These are phyloP conservation scores for Sophora flavescens DNA, from an alignment of 306 rosid species.

Conservation along the genomic window DNA sequence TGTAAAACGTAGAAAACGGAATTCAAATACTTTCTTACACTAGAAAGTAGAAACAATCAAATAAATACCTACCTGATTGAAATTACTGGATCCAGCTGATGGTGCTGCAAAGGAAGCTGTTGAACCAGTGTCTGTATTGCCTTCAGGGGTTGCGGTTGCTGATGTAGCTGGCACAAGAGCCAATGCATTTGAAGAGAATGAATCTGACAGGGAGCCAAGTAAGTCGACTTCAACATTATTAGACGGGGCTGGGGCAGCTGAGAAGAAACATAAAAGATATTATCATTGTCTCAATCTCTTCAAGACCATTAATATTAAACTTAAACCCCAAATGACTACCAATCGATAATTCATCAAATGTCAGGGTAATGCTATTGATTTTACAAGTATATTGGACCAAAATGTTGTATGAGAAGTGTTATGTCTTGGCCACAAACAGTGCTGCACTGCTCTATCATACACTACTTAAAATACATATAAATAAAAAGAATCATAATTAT, in stretches of 20 bases:
- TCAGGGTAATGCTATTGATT: conserved; percentile 29
- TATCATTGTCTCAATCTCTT: conserved; percentile 13
- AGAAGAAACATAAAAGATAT: not conserved
- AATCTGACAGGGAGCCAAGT: conserved; percentile 81
- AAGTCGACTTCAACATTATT: conserved; percentile 76
- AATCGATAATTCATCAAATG: conserved; percentile 40
- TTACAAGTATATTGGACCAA: conserved; percentile 17
- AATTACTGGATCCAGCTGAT: conserved; percentile 54
- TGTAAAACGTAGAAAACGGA: not conserved
- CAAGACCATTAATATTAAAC: conserved; percentile 25
- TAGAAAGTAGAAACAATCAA: conserved; percentile 20
- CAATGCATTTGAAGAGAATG: conserved; percentile 72
- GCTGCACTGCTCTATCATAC: not conserved
- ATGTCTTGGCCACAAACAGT: conserved; percentile 4
- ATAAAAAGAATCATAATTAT: conserved; percentile 7
- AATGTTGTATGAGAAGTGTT: not conserved
- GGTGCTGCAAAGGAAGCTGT: conserved; percentile 60
- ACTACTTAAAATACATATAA: not conserved
- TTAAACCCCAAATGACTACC: conserved; percentile 19
- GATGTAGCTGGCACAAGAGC: conserved; percentile 74
- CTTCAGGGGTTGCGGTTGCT: conserved; percentile 54
- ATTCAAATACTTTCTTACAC: conserved; percentile 9
- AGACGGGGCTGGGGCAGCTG: conserved; percentile 56
- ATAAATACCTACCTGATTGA: conserved; percentile 66
- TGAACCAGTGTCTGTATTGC: conserved; percentile 52